Evolutionary conservation across 2,329 filamentous ascomycete genomes (phyloP), one percentile per base, ranked within the genome.

Genomic region (Helicocarpus griseus): DNA sequence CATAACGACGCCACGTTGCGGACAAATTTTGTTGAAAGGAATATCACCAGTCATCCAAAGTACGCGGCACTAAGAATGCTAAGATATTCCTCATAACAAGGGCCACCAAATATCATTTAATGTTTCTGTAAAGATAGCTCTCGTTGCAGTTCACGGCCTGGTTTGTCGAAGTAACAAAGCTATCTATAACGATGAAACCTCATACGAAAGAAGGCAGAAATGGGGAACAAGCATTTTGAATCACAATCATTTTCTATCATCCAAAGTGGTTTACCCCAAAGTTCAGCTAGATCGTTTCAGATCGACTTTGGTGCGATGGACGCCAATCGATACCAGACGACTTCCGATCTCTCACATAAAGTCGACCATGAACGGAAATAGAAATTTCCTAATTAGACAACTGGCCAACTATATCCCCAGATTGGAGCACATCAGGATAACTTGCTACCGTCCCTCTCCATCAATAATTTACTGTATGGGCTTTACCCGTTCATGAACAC

Each of bases 401-500:
- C 2, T 17, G 8, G 38, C 17, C 41, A 28, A 45, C 41, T 8
- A 45, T 5, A 44, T 3, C 40, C 40, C 26, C 17, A 41, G 11
- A 14, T 14, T 1, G 40, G 40, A 17, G 8, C 22, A 29, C 17
- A n/a, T 28, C 22, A 29, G 13, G 5, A 26, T 21, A 35, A 22
- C 5, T 3, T 14, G 8, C 29, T 2, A 28, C 21, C 9, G 22
- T 47, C 44, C 19, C n/a, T 3, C n/a, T n/a, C n/a, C n/a, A n/a
- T n/a, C n/a, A n/a, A 8, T 7, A 8, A 39, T 1, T 19, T 39
- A 39, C 36, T 8, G 36, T 19, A 8, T n/a, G 7, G 13, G 36
- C 5, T 26, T 43, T 28, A 79, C 13, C 72, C 73, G 63, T 89
- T 75, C 73, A 94, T 85, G 19, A 83, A 77, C 4, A 96, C 79